phyloP scores from a whole-genome alignment of 805 yeast species.

The Martiniozyma abietophila region DNA sequence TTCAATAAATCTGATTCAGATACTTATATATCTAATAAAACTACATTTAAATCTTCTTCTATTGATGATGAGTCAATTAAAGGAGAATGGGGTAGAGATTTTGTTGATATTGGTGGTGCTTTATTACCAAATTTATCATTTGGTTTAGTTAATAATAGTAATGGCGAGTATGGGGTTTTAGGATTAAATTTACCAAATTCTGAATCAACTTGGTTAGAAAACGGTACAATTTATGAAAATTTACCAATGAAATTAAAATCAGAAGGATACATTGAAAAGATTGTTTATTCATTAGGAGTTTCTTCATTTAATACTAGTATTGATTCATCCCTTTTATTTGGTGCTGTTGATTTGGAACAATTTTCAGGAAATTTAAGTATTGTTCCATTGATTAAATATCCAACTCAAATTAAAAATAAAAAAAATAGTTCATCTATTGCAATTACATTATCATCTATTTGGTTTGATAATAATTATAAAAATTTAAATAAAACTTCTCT shows the following conservation, averaged over 20 bases:
- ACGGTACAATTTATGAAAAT: conserved; percentile 37
- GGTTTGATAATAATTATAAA: conserved; percentile 14
- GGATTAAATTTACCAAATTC: conserved; percentile 58
- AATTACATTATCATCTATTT: conserved; percentile 34
- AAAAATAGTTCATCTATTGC: conserved; percentile 34
- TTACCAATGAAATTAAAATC: conserved; percentile 49
- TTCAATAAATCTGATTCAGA: conserved; percentile 30
- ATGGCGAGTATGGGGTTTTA: conserved; percentile 52
- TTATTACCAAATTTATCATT: conserved; percentile 43
- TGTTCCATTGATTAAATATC: conserved; percentile 14
- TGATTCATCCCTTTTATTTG: conserved; percentile 40
- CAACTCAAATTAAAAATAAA: conserved; percentile 19
- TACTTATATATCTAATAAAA: conserved; percentile 25
- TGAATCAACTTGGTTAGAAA: conserved; percentile 39
- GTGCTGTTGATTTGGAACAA: conserved; percentile 56
- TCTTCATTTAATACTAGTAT: conserved; percentile 33
- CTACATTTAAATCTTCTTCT: conserved; percentile 30
- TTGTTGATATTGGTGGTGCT: conserved; percentile 38
- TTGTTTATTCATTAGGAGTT: conserved; percentile 41
- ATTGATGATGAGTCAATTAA: conserved; percentile 33
- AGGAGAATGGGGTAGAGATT: conserved; percentile 51
- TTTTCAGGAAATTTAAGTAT: conserved; percentile 32
- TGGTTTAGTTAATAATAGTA: conserved; percentile 56
- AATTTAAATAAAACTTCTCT: conserved; percentile 8
- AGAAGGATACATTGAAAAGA: conserved; percentile 43